Evolutionary conservation across 441 rosid genomes (phyloP), one percentile per base, ranked within the genome.

Genomic region (Euphorbia schlechtendalii): DNA sequence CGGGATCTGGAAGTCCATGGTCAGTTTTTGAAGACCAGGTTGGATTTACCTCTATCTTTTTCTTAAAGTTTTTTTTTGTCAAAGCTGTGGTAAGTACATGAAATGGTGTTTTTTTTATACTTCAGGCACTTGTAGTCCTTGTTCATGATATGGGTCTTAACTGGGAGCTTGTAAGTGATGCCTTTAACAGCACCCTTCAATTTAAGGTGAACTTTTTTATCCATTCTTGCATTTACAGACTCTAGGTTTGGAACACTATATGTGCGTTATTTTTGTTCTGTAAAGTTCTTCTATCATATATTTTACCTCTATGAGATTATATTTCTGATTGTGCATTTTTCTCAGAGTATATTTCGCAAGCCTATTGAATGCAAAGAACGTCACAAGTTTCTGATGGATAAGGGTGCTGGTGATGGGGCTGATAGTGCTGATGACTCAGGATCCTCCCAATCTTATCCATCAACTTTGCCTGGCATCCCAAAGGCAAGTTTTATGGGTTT

Each of bases 371-470:
- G 99, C 88, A 96, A 86, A 86, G 99, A 96, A 61, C 96, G 99
- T 2, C 99, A 96, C 82, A 93, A 89, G 71, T 67, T 74, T 74
- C 78, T 96, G 73, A 90, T 96, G 93, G 98, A 93, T 78, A 86
- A 78, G 78, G 82, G 80, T 76, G 79, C 86, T 71, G 90, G 96
- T 71, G 99, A 96, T 79, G 98, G 96, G 17, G 96, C 96, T 74
- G 99, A 96, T 73, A 96, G 99, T 76, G 96, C 97, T 70, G 99
- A 96, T 77, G 99, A 96, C 81, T 93, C 98, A 52, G 96, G 98
- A 63, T 86, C 91, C 69, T 93, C 98, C 70, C 99, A 87, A 80
- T 80, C 99, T 74, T 96, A 96, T 77, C 99, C 99, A 46, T 95
- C 99, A 67, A 87, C 98, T 66, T 84, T 96, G 78, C 99, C 99